phyloP scores from a whole-genome alignment of 148 eudicot species.

The Dianthus caryophyllus region DNA sequence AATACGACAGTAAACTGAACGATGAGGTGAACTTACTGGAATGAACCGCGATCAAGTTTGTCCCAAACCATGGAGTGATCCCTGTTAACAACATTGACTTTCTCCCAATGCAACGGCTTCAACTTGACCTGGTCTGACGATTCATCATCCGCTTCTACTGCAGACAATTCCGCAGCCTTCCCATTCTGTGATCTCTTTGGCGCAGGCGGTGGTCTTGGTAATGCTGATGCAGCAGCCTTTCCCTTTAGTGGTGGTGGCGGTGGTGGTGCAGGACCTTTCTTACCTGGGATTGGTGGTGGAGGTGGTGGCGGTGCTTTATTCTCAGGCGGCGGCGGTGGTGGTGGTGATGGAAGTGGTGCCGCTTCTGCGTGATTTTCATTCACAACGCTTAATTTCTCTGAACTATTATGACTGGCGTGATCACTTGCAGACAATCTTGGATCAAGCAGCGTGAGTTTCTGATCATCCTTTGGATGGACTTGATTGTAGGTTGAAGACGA shows the following conservation, averaged over 20 bases:
- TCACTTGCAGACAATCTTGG: constrained; percentile 12
- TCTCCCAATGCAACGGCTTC: constrained; percentile 97
- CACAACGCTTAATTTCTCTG: not conserved
- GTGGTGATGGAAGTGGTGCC: not conserved
- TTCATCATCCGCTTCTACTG: constrained; percentile 30
- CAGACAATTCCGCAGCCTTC: constrained; percentile 18
- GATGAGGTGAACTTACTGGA: constrained; percentile 46
- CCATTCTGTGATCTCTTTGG: constrained; percentile 27
- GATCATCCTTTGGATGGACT: constrained; percentile 29
- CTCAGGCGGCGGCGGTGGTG: constrained; percentile 8
- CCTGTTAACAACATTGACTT: constrained; percentile 59
- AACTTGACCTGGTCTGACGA: constrained; percentile 55
- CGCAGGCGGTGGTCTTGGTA: constrained; percentile 35
- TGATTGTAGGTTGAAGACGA: constrained; percentile 38
- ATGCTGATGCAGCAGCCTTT: constrained; percentile 14
- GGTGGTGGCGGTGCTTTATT: constrained; percentile 26
- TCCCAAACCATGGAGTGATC: constrained; percentile 90
- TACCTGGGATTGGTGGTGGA: constrained; percentile 21
- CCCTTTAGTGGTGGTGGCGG: constrained; percentile 40
- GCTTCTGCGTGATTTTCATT: not conserved
- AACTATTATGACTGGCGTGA: not conserved
- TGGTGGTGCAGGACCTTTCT: constrained; percentile 32
- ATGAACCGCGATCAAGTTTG: constrained; percentile 63
- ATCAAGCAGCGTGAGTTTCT: constrained; percentile 20
- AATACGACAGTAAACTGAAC: not conserved